Conservation (phyloP, 2,329 filamentous ascomycete species). For the Hypoxylon sp. region DNA sequence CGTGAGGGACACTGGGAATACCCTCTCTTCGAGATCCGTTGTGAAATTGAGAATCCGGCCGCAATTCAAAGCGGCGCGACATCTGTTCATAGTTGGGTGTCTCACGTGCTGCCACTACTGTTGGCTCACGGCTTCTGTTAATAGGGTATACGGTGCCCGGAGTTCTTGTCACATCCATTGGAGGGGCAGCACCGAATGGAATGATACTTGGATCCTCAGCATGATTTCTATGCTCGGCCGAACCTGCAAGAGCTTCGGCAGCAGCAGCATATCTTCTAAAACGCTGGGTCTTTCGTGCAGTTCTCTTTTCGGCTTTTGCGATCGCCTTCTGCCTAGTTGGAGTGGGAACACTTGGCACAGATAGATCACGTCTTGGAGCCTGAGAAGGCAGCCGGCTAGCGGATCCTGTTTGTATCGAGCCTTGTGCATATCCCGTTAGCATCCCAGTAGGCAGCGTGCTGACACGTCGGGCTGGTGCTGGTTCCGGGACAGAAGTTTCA, state of each 20-base stretch:
- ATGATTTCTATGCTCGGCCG: constrained; percentile 27
- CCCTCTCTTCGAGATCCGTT: constrained; percentile 15
- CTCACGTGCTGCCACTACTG: constrained; percentile 17
- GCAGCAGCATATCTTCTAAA: constrained; percentile 49
- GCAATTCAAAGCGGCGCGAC: constrained; percentile 23
- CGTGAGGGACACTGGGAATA: constrained; percentile 12
- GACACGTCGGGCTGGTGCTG: constrained; percentile 15
- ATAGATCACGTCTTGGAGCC: constrained; percentile 28
- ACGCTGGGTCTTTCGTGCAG: constrained; percentile 43
- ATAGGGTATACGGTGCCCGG: constrained; percentile 27
- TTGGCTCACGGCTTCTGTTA: constrained; percentile 29
- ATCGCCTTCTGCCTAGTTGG: constrained; percentile 38
- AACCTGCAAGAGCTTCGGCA: constrained; percentile 44
- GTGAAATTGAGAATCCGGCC: constrained; percentile 18
- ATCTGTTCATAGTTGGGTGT: constrained; percentile 27
- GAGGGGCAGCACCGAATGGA: constrained; percentile 28
- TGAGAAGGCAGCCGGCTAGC: constrained; percentile 6
- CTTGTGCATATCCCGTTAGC: constrained; percentile 20
- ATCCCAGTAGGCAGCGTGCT: constrained; percentile 22
- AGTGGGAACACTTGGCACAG: constrained; percentile 27
- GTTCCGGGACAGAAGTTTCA: constrained; percentile 40
- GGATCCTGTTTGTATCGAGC: constrained; percentile 4
- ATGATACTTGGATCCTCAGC: constrained; percentile 28
- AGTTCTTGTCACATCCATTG: constrained; percentile 36
- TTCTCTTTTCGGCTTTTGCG: constrained; percentile 42